Conservation (phyloP, 2,329 filamentous ascomycete species). For the Macrophomina pseudophaseolina region DNA sequence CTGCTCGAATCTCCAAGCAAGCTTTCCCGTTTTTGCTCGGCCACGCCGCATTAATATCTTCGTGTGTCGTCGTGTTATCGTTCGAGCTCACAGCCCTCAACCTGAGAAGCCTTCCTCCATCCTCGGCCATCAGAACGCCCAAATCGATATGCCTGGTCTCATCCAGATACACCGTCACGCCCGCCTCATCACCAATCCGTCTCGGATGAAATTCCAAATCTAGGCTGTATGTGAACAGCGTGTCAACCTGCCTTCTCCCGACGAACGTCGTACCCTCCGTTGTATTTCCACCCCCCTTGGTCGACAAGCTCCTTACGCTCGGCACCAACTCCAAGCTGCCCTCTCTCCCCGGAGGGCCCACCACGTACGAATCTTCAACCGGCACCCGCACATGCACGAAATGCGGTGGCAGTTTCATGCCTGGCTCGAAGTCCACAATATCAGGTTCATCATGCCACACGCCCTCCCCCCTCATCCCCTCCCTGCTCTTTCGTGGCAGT, state of each 20-base stretch:
- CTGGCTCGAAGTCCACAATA: conserved; percentile 52
- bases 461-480: conserved; percentile 47
- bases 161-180: conserved; percentile 59
- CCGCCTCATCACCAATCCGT: conserved; percentile 54
- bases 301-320: conserved; percentile 60
- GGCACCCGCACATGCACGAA: conserved; percentile 64
- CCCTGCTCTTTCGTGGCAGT: conserved; percentile 41
- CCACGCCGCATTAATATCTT: conserved; percentile 44
- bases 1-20: conserved; percentile 48
- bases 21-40: conserved; percentile 45
- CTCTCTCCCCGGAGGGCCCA: conserved; percentile 35
- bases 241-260: conserved; percentile 60
- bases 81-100: conserved; percentile 45
- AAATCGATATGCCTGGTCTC: conserved; percentile 58
- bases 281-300: conserved; percentile 49
- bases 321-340: conserved; percentile 55
- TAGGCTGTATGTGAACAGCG: conserved; percentile 58
- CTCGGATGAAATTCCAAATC: conserved; percentile 52
- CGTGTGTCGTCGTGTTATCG: conserved; percentile 48
- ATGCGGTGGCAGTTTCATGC: conserved; percentile 55
- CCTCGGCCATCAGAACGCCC: conserved; percentile 36
- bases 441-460: conserved; percentile 53
- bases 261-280: conserved; percentile 59
- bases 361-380: conserved; percentile 49
- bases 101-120: background rate